Base-by-base conservation (phyloP, 116 monocot genomes). In the Dioscorea cayenensis region DNA sequence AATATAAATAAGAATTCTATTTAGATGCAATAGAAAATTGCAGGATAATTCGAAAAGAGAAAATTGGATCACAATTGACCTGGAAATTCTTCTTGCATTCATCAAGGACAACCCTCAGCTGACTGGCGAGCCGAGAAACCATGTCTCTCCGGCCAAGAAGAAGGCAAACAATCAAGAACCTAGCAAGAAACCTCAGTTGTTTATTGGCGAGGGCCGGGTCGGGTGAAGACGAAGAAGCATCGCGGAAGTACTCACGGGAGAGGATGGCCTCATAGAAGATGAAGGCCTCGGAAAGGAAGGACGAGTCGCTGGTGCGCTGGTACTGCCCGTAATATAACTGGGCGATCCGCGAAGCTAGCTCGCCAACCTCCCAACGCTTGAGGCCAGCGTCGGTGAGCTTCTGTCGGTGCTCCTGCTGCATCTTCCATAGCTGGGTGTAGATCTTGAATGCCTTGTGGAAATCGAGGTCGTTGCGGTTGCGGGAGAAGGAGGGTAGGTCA, bases 261-360 rank as follows among this genome's bases (percentile, higher is more conserved):
- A 85, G 74, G 63, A 95, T 81, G 32, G 92, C 95, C 73, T 95
- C 89, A 66, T 92, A 92, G 75, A 95, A 95, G 38, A 95, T 74
- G 73, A 81, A 92, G 27, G 87, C 80, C 77, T 95, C 95, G 25
- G 63, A 28, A 23, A 95, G 80, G 63, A 75, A 83, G 18, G 80
- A 70, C n/a, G 81, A 73, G 71, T 95, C 95, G 77, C 84, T 75
- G 22, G 87, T 89, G 66, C 92, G 78, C 76, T 78, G 87, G 74
- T 95, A 95, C 76, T 87, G 87, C 12, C 81, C 83, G 70, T 95
- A 87, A 75, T 95, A 95, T 11, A 95, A 79, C 71, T 92, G 92
- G 11, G 92, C 95, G 69, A 95, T 92, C 72, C 95, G 66, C 3
- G 95, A 89, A 23, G 95, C 95, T 58, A 95, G 91, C 83, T 95